Evolutionary conservation across 116 monocot genomes (phyloP), one percentile per base, ranked within the genome.

Genomic region (Dioscorea cayenensis): DNA sequence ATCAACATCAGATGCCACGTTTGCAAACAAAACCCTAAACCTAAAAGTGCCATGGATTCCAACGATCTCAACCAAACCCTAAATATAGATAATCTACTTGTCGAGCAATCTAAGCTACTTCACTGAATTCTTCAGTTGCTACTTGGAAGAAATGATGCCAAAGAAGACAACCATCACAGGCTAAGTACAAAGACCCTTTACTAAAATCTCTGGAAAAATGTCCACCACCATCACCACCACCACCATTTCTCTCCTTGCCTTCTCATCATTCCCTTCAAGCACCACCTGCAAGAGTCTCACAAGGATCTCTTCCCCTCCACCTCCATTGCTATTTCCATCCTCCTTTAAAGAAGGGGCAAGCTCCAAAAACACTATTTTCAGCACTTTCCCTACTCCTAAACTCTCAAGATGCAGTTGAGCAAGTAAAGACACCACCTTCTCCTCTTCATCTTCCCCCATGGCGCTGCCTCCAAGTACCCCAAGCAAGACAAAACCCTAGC

Each of bases 361-460:
- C 64, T 88, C 83, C 11, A 87, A 64, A 28, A 87, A 89, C 20
- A 95, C 90, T 65, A 92, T 84, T 66, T 97, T 92, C 11, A 97
- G 81, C 63, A 97, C 96, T 71, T 97, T 90, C 25, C 82, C 86
- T 2, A 86, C 90, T 0, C 88, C 80, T 5, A 84, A 84, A 79
- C 77, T 85, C 74, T 90, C 93, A 6, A 97, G 87, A 11, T 80
- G 82, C 27, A 92, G 93, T 78, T 90, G 79, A 1, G 88, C 78
- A 9, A 97, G 82, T 23, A 97, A 63, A 8, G 86, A 43, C 0
- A 93, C 93, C 49, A 97, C 88, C 86, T 90, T 97, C 79, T 97
- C 96, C 76, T 97, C 96, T 62, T 97, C 96, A 29, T 92, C 96
- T 73, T 97, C 96, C 1, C 86, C 96, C 96, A 97, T 3, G 96